Evolutionary conservation across 164 flowering plant genomes (phyloP), one percentile per base, ranked within the genome.

Genomic region (Malania oleifera): DNA sequence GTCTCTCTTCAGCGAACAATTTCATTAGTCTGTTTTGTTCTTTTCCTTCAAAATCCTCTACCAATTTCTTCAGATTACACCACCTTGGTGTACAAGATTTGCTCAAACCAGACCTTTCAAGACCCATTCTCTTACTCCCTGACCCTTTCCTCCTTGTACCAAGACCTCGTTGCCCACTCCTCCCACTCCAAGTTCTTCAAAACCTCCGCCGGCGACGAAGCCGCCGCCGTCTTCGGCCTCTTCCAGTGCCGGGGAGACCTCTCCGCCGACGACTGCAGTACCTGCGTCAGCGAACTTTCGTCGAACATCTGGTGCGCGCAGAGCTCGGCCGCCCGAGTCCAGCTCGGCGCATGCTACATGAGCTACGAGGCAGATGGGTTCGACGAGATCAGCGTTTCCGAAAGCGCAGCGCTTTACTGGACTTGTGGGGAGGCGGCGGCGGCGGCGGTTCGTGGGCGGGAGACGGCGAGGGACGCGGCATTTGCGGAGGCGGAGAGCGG

Each of bases 171-270:
- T 7, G 9, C 71, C 0, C 64, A 65, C 7, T 77, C 82, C 7
- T 56, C 67, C 8, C 41, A 57, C 0, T 54, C 72, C 40, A 77
- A 62, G 15, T 77, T 69, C 75, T 72, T 44, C 41, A 75, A 56
- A 50, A 39, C 68, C 58, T 58, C 56, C 22, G 20, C 53, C 11
- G 72, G 52, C 13, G 64, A 20, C 28, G 66, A 26, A 0, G 29
- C 49, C 1, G 3, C 17, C 11, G 71, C 59, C 17, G 5, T 78
- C 4, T 67, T 67, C 0, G 79, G 77, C 3, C 57, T 54, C 34
- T 78, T 47, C 24, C 82, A 70, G 24, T 78, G 82, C 73, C 59
- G 77, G 37, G 65, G 65, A 1, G 79, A 70, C 18, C 47, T 75
- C 22, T 60, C 58, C 51, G 44, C 24, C 22, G 44, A 18, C 20